Percentiles rank a stretch among this genome's conserved stretches.
Evolutionary conservation across 768 basidiomycete genomes (phyloP).

Genomic region (Solioccasus polychromus): DNA sequence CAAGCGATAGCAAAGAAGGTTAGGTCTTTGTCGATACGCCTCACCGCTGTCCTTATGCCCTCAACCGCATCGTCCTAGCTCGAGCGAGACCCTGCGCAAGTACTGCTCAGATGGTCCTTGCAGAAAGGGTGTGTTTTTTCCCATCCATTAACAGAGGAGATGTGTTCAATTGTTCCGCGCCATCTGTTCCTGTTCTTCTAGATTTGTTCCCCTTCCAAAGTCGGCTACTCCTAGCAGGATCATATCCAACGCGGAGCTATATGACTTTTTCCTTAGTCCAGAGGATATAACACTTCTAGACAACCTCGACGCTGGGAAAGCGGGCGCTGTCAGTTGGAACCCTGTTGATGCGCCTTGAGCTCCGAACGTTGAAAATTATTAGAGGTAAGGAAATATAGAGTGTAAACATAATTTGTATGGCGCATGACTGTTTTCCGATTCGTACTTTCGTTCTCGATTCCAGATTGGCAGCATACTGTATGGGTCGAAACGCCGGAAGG

Average conservation of each 20-base stretch:
- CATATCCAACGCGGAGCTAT: slow-evolving; percentile 67
- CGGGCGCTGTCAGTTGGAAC: slow-evolving; percentile 82
- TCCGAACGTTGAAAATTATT: slow-evolving; percentile 11
- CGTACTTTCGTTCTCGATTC: too few relatives aligned
- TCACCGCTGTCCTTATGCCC: slow-evolving; percentile 6
- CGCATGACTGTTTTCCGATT: too few relatives aligned
- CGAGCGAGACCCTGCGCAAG: slow-evolving; percentile 65
- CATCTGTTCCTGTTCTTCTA: slow-evolving; percentile 24
- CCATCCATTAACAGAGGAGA: background rate
- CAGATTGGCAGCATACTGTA: background rate
- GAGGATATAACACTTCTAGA: slow-evolving; percentile 70
- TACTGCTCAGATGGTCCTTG: slow-evolving; percentile 87
- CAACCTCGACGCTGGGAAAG: slow-evolving; percentile 66
- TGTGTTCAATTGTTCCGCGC: background rate
- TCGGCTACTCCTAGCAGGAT: slow-evolving; percentile 71
- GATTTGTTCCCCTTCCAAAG: slow-evolving; percentile 82
- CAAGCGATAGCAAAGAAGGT: slow-evolving; percentile 60
- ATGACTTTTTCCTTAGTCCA: slow-evolving; percentile 64
- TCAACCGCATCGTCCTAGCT: slow-evolving; percentile 37
- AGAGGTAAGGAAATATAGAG: background rate
- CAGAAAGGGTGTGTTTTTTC: slow-evolving; percentile 63
- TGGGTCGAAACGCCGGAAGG: too few relatives aligned
- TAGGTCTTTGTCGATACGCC: slow-evolving; percentile 7
- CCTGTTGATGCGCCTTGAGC: slow-evolving; percentile 53
- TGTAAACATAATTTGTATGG: background rate